Percentiles rank a stretch among this genome's conserved stretches.
phyloP scores from a whole-genome alignment of 352 stramenopile species.

The Phytophthora aleatoria region DNA sequence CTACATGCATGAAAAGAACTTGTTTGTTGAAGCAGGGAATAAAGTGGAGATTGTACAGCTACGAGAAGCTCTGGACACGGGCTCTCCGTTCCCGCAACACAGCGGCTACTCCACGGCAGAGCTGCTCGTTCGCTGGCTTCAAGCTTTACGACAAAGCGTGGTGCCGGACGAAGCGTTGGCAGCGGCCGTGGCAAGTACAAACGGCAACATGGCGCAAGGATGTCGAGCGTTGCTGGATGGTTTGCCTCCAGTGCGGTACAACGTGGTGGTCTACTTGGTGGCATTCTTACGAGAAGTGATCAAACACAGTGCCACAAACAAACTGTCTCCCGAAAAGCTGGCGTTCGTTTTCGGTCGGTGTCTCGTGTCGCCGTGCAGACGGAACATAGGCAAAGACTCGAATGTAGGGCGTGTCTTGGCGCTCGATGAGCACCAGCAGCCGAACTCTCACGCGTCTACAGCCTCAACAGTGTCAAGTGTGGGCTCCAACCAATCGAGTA shows the following conservation, averaged over 20 bases:
- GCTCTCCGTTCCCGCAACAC: constrained; percentile 78
- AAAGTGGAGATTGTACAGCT: constrained; percentile 73
- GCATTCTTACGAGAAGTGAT: constrained; percentile 96
- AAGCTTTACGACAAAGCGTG: constrained; percentile 90
- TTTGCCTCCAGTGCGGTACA: constrained; percentile 96
- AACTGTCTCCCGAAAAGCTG: constrained; percentile 73
- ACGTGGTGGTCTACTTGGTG: constrained; percentile 97
- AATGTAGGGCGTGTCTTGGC: constrained; percentile 21
- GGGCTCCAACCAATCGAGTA: constrained; percentile 36
- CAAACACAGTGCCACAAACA: constrained; percentile 61
- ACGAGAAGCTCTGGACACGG: constrained; percentile 94
- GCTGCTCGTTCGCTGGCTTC: constrained; percentile 90
- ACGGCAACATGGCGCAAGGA: constrained; percentile 85
- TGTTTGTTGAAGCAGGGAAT: constrained; percentile 81
- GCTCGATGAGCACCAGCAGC: constrained; percentile 27
- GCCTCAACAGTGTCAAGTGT: constrained; percentile 42
- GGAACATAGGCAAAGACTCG: constrained; percentile 21
- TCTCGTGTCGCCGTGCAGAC: constrained; percentile 58
- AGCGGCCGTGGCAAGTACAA: constrained; percentile 50
- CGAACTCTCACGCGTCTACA: constrained; percentile 40
- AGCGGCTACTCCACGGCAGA: constrained; percentile 92
- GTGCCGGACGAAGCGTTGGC: constrained; percentile 85
- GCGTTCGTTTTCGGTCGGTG: constrained; percentile 79
- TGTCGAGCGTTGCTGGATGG: constrained; percentile 65
- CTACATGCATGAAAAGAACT: constrained; percentile 75